Evolutionary conservation across 2,329 filamentous ascomycete genomes (phyloP).

Genomic region (Ascosphaera aggregata): DNA sequence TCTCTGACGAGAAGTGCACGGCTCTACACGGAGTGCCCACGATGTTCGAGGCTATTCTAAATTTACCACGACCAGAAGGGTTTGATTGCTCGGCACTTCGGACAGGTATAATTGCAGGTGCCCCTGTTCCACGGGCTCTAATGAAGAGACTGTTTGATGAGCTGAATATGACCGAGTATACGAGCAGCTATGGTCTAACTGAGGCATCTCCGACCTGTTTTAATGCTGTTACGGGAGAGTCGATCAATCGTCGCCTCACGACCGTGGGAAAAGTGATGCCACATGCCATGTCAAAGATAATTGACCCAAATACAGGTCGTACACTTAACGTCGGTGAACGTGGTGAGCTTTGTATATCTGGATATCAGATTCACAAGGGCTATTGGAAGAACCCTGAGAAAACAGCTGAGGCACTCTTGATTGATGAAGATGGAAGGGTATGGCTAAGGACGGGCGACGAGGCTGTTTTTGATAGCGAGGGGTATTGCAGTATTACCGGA

Average conservation of each 20-base stretch:
- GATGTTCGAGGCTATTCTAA: conserved; percentile 50
- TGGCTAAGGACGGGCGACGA: conserved; percentile 46
- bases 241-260: conserved; percentile 38
- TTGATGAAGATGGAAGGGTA: conserved; percentile 31
- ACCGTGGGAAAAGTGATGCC: conserved; percentile 59
- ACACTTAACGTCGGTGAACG: conserved; percentile 42
- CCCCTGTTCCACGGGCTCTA: conserved; percentile 49
- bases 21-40: conserved; percentile 62
- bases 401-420: conserved; percentile 46
- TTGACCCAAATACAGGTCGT: conserved; percentile 37
- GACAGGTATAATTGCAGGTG: conserved; percentile 59
- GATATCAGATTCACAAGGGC: conserved; percentile 44
- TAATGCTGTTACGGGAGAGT: conserved; percentile 54
- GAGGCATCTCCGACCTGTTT: conserved; percentile 63
- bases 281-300: conserved; percentile 54
- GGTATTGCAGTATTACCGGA: conserved; percentile 50
- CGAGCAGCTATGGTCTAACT: conserved; percentile 46
- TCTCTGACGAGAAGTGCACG: conserved; percentile 44
- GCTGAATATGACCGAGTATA: conserved; percentile 54
- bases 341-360: conserved; percentile 56
- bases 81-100: conserved; percentile 33
- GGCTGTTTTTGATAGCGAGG: conserved; percentile 28
- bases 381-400: conserved; percentile 48
- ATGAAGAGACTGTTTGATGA: conserved; percentile 49
- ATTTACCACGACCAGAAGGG: conserved; percentile 21